Evolutionary conservation across 2,329 filamentous ascomycete species (phyloP).

Genomic region (Cladosporium austrohemisphaericum): DNA sequence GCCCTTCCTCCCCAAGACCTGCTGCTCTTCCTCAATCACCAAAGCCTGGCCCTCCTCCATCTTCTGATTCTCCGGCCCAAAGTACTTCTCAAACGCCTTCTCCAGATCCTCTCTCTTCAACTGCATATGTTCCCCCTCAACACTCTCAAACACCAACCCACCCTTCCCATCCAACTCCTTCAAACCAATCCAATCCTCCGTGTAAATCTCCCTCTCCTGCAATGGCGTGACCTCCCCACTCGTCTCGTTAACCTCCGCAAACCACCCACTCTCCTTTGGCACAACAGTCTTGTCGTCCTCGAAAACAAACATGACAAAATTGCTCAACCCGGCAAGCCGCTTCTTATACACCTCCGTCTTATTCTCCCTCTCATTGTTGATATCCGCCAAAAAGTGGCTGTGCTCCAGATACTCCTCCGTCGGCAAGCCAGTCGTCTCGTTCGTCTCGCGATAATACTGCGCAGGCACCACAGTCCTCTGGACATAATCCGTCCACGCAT

Average conservation of each 20-base stretch:
- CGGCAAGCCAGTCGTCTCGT: constrained; percentile 52
- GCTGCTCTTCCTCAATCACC: background rate
- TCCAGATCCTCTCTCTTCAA: constrained; percentile 64
- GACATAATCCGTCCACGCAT: constrained; percentile 75
- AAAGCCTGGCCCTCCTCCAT: background rate
- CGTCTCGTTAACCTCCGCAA: constrained; percentile 75
- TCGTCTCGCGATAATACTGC: constrained; percentile 81
- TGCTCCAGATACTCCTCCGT: constrained; percentile 66
- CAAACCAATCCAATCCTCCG: constrained; percentile 90
- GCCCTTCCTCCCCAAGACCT: constrained; percentile 1
- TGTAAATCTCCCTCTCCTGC: constrained; percentile 68
- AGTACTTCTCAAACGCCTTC: constrained; percentile 63
- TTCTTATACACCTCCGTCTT: constrained; percentile 74
- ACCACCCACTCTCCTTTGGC: constrained; percentile 89
- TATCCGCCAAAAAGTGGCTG: constrained; percentile 87
- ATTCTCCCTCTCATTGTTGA: constrained; percentile 81
- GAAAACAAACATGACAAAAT: constrained; percentile 87
- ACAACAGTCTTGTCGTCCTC: constrained; percentile 79
- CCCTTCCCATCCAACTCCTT: constrained; percentile 73
- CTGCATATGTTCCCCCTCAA: constrained; percentile 79
- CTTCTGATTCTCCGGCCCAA: constrained; percentile 49
- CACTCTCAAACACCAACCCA: constrained; percentile 69
- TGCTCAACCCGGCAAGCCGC: constrained; percentile 66
- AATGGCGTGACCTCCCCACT: constrained; percentile 60
- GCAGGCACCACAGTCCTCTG: constrained; percentile 82